A percentile compares a stretch with the other conserved stretches of the same genome.
Evolutionary conservation across 495 filamentous ascomycete species (phyloP).

Genomic region (Aspergillus bridgeri): DNA sequence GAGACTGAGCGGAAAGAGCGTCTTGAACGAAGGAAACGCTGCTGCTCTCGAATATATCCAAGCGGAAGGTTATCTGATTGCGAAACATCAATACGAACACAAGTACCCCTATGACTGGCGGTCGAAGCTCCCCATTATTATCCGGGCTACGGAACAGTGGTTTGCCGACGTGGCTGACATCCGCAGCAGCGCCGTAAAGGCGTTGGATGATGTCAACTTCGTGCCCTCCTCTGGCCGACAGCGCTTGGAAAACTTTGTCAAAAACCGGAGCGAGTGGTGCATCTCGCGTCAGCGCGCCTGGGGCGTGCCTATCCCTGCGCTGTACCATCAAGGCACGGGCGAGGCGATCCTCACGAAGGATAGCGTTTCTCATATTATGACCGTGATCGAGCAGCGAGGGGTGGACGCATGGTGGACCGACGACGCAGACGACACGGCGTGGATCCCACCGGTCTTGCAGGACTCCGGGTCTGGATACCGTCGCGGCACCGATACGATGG

Average conservation of each 20-base stretch:
- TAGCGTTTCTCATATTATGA: slow-evolving; percentile 81
- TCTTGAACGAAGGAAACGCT: slow-evolving; percentile 60
- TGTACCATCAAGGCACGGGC: slow-evolving; percentile 67
- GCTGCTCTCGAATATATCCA: slow-evolving; percentile 65
- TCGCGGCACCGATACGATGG: slow-evolving; percentile 95
- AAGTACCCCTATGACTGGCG: slow-evolving; percentile 99
- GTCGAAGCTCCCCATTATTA: slow-evolving; percentile 85
- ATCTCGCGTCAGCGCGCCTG: slow-evolving; percentile 96
- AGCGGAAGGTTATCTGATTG: slow-evolving; percentile 54
- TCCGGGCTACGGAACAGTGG: slow-evolving; percentile 94
- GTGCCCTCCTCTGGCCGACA: slow-evolving; percentile 68
- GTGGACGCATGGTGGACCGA: slow-evolving; percentile 95
- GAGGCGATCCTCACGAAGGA: slow-evolving; percentile 72
- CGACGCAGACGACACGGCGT: slow-evolving; percentile 63
- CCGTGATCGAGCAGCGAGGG: slow-evolving; percentile 69
- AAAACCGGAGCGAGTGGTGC: slow-evolving; percentile 92
- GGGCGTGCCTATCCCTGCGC: slow-evolving; percentile 92
- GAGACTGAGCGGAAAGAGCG: slow-evolving; percentile 56
- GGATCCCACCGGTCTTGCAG: slow-evolving; percentile 61
- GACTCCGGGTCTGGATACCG: slow-evolving; percentile 45
- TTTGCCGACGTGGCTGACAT: slow-evolving; percentile 88
- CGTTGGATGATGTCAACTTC: slow-evolving; percentile 71
- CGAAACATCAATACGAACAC: slow-evolving; percentile 68
- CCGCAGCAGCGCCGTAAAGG: slow-evolving; percentile 62
- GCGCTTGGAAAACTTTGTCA: slow-evolving; percentile 77